A percentile compares a stretch with the other conserved stretches of the same genome.
Evolutionary conservation across 2,329 filamentous ascomycete genomes (phyloP).

Genomic region (Stemphylium lycopersici): DNA sequence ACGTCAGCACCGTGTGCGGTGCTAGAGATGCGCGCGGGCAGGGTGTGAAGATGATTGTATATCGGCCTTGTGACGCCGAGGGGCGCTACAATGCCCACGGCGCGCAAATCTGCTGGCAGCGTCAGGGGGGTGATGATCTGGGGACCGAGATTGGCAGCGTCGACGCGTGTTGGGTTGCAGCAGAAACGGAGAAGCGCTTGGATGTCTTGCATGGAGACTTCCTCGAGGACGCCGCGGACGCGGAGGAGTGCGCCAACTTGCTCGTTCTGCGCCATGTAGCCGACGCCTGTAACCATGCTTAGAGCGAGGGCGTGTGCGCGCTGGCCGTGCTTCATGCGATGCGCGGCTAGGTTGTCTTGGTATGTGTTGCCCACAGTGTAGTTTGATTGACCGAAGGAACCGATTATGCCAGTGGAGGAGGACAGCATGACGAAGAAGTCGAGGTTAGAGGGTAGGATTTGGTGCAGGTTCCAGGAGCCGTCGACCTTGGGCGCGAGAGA

Average conservation of each 20-base stretch:
- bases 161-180: constrained; percentile 17
- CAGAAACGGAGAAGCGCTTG: constrained; percentile 26
- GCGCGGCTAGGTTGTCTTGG: constrained; percentile 31
- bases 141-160: constrained; percentile 1
- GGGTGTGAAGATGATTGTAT: constrained; percentile 14
- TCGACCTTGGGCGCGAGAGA: constrained; percentile 36
- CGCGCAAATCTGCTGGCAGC: constrained; percentile 22
- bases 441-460: constrained; percentile 16
- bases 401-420: constrained; percentile 27
- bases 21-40: constrained; percentile 11
- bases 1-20: constrained; percentile 1
- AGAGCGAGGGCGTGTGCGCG: constrained; percentile 26
- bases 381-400: constrained; percentile 27
- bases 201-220: constrained; percentile 25
- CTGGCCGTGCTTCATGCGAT: constrained; percentile 24
- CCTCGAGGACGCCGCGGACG: constrained; percentile 16
- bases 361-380: constrained; percentile 36
- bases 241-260: constrained; percentile 17
- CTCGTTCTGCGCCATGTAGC: constrained; percentile 21
- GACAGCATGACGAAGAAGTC: constrained; percentile 38
- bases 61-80: constrained; percentile 21
- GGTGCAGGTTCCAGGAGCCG: constrained; percentile 43
- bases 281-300: constrained; percentile 21
- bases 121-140: constrained; percentile 28
- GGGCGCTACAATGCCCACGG: constrained; percentile 22